Evolutionary conservation across 176 grass and related monocot genomes (phyloP).

Genomic region (Paspalum vaginatum): DNA sequence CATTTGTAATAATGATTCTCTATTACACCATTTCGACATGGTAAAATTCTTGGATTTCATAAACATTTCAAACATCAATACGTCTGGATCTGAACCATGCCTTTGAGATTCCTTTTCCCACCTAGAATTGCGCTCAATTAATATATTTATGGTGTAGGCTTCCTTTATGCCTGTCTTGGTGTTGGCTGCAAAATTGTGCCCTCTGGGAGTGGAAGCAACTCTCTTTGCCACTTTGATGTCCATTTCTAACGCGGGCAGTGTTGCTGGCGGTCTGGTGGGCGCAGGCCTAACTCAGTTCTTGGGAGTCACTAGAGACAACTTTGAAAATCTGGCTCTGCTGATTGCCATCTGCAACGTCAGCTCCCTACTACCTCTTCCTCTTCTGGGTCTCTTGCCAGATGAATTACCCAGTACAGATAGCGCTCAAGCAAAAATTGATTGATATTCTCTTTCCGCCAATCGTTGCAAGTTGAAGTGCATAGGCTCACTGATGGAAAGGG

Average conservation of each 20-base stretch:
- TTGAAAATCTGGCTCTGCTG: conserved; percentile 64
- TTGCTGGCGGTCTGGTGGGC: conserved; percentile 71
- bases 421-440: conserved; percentile 25
- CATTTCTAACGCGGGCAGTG: conserved; percentile 84
- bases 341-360: conserved; percentile 80
- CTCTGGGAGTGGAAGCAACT: conserved; percentile 82
- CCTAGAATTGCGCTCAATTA: not conserved
- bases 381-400: conserved; percentile 77
- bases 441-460: not conserved
- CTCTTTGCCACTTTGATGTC: conserved; percentile 96
- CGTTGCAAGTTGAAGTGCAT: not conserved
- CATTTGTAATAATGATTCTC: not conserved
- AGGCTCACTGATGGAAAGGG: not conserved
- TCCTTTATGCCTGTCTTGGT: conserved; percentile 97
- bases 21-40: not conserved
- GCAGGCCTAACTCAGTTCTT: conserved; percentile 82
- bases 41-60: not conserved
- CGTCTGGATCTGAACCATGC: not conserved
- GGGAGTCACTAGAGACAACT: conserved; percentile 77
- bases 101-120: not conserved
- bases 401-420: conserved; percentile 45
- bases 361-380: conserved; percentile 83
- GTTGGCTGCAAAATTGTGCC: conserved; percentile 83
- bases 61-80: not conserved
- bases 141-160: conserved; percentile 51